Conservation (phyloP, 1,139 yeast species). For the Yamadazyma mexicana region DNA sequence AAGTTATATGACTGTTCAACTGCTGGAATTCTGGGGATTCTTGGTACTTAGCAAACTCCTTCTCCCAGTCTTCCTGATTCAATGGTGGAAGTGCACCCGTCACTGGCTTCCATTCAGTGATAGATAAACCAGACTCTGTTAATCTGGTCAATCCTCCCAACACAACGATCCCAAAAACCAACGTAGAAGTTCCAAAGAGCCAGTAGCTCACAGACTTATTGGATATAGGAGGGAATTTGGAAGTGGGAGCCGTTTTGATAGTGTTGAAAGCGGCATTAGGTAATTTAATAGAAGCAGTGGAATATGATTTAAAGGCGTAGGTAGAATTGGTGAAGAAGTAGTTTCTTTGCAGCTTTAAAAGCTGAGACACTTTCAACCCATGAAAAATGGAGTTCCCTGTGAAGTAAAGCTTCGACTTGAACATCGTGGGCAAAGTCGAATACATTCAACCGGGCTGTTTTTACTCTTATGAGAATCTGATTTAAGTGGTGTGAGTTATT, state of each 20-base stretch:
- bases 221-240: conserved; percentile 26
- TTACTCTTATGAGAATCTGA: too few species aligned
- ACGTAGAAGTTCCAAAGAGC: conserved; percentile 85
- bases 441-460: too few species aligned
- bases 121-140: conserved; percentile 93
- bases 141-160: conserved; percentile 93
- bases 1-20: conserved; percentile 82
- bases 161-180: conserved; percentile 95
- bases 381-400: conserved; percentile 14
- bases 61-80: conserved; percentile 77
- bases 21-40: conserved; percentile 89
- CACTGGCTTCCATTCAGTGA: conserved; percentile 98
- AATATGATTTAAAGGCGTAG: conserved; percentile 10
- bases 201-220: conserved; percentile 74
- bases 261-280: conserved; percentile 2
- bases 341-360: conserved; percentile 12
- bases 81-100: conserved; percentile 93
- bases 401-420: conserved; percentile 14
- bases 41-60: conserved; percentile 77
- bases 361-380: conserved; percentile 10
- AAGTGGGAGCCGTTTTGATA: conserved; percentile 3
- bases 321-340: conserved; percentile 11
- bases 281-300: conserved; percentile 9
- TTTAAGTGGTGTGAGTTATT: conserved; percentile 5
- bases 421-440: too few species aligned